Base-by-base conservation (phyloP, 2,329 filamentous ascomycete species). In the Aspergillus transmontanensis region DNA sequence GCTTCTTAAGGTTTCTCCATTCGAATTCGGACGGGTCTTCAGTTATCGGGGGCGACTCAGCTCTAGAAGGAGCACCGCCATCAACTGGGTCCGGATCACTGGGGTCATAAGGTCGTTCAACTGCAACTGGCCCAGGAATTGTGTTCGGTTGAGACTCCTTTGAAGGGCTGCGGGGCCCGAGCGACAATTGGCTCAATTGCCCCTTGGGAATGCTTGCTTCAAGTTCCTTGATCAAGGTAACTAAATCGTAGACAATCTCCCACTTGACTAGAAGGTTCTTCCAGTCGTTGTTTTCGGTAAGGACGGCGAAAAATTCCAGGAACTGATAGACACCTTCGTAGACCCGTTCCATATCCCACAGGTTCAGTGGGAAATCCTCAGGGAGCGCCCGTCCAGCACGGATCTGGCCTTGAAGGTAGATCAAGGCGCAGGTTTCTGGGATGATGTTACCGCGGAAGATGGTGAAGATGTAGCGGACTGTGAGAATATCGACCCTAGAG, bases 291-390 rank as follows among this genome's bases (percentile, higher is more conserved):
- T 94, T 90, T 73, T 97, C 94, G 0, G 92, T 93, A 32, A 97
- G 87, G 0, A 95, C 94, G 19, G 91, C 93, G 59, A 97, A 90
- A 75, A 98, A 96, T 71, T 97, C 94, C 1, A 98, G 87, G 73
- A 96, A 97, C 76, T 97, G 94, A 58, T 94, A 93, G 1, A 98
- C 87, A 0, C 94, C 94, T 73, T 98, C 94, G 76, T 96, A 97
- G 63, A 96, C 94, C 16, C 94, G 88, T 76, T 98, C 94, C 90
- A 98, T 96, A 72, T 98, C 94, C 94, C 94, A 98, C 54, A 93
- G 86, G 71, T 98, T 96, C 1, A 97, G 89, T 0, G 94, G 94
- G 71, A 97, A 98, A 72, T 97, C 94, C 65, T 92, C 88, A 0
- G 92, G 89, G 64, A 94, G 87, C 19, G 90, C 88, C 61, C 89